A percentile compares a stretch with the other conserved stretches of the same genome.
phyloP scores from a whole-genome alignment of 805 yeast genomes.

The Hanseniaspora meyeri region DNA sequence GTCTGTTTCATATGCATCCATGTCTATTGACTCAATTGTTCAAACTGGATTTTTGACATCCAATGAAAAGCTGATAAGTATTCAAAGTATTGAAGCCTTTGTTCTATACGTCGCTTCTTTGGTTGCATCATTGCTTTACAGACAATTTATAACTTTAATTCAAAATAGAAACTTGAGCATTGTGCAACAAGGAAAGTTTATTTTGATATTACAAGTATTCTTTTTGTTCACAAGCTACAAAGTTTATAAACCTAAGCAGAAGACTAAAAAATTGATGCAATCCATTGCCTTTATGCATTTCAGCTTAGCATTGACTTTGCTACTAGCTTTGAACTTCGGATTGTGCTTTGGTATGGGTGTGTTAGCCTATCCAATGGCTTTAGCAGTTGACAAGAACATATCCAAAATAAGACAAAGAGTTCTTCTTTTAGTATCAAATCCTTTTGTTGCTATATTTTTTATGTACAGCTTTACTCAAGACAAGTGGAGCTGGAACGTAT shows the following conservation, averaged over 20 bases:
- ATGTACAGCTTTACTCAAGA: slow-evolving; percentile 27
- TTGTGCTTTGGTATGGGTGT: slow-evolving; percentile 62
- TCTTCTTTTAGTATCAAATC: slow-evolving; percentile 38
- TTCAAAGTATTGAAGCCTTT: slow-evolving; percentile 19
- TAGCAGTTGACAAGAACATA: slow-evolving; percentile 26
- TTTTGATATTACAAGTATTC: slow-evolving; percentile 17
- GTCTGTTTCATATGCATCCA: slow-evolving; percentile 55
- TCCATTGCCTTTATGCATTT: slow-evolving; percentile 44
- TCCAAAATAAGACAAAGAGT: slow-evolving; percentile 23
- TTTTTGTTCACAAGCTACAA: slow-evolving; percentile 19
- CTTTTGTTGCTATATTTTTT: slow-evolving; percentile 32
- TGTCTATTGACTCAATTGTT: slow-evolving; percentile 48
- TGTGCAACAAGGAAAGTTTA: slow-evolving; percentile 11
- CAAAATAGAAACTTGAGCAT: slow-evolving; percentile 13
- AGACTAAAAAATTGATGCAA: slow-evolving; percentile 27
- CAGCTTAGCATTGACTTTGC: slow-evolving; percentile 57
- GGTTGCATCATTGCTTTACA: slow-evolving; percentile 21
- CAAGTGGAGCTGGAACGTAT: slow-evolving; percentile 30
- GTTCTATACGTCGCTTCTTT: slow-evolving; percentile 25
- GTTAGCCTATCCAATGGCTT: slow-evolving; percentile 62
- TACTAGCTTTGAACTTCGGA: slow-evolving; percentile 74
- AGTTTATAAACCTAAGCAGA: slow-evolving; percentile 15
- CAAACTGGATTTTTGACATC: slow-evolving; percentile 24
- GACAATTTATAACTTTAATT: background rate
- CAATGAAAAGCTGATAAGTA: slow-evolving; percentile 12